phyloP scores from a whole-genome alignment of 2,329 filamentous ascomycete genomes.

The Xylaria sp. region DNA sequence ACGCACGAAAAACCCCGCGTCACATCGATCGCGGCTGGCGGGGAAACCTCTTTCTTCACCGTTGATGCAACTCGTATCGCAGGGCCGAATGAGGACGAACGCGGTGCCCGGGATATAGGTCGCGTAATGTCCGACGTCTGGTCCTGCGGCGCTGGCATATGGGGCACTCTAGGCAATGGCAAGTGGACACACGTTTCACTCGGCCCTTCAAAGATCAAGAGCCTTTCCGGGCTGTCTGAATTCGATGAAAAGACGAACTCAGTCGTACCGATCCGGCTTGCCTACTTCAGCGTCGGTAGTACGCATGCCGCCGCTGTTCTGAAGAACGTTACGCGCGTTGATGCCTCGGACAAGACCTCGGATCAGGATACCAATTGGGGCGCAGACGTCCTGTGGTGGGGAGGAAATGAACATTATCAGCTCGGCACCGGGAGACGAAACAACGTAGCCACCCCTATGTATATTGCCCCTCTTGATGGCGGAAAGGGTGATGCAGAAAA shows the following conservation, averaged over 20 bases:
- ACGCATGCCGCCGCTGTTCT: slow-evolving; percentile 87
- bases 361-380: slow-evolving; percentile 87
- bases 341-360: slow-evolving; percentile 61
- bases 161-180: slow-evolving; percentile 84
- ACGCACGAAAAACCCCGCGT: slow-evolving; percentile 72
- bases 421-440: slow-evolving; percentile 90
- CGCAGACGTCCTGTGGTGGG: slow-evolving; percentile 91
- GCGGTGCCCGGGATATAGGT: slow-evolving; percentile 58
- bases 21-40: slow-evolving; percentile 85
- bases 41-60: slow-evolving; percentile 86
- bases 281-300: slow-evolving; percentile 77
- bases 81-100: slow-evolving; percentile 52
- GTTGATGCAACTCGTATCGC: slow-evolving; percentile 77
- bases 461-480: slow-evolving; percentile 81
- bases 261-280: slow-evolving; percentile 81
- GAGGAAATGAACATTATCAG: slow-evolving; percentile 93
- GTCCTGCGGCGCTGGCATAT: slow-evolving; percentile 87
- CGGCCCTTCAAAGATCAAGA: slow-evolving; percentile 81
- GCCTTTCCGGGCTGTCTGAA: slow-evolving; percentile 84
- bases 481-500: slow-evolving; percentile 66
- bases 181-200: slow-evolving; percentile 89
- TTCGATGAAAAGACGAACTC: slow-evolving; percentile 79
- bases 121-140: slow-evolving; percentile 80
- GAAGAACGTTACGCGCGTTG: slow-evolving; percentile 79
- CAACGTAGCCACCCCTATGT: slow-evolving; percentile 79